Evolutionary conservation across 2,329 filamentous ascomycete species (phyloP), one percentile per base, ranked within the genome.

Genomic region (Beauveria rudraprayagi): DNA sequence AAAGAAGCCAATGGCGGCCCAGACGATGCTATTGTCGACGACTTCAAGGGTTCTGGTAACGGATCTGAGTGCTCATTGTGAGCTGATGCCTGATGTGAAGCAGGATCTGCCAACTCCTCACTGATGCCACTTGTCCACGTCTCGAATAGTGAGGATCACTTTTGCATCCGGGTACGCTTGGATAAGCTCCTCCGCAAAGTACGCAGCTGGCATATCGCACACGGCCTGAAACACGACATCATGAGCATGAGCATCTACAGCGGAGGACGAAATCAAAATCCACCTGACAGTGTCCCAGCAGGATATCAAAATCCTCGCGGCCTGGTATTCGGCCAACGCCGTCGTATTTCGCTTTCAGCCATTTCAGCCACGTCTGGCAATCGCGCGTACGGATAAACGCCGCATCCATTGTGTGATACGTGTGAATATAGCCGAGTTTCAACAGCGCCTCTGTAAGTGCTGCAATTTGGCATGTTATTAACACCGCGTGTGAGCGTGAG

Each of bases 391-490:
- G 40, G 14, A 61, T 55, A 17, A 48, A 55, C 1, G 52, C 50
- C 2, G 59, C 59, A 24, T 61, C 59, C 43, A 56, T 55, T 26
- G 59, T 61, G 24, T 61, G 59, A 11, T 61, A 61, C 11, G 59
- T 55, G 11, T 61, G 59, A 26, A 26, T 17, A 37, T 28, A 61
- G 10, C 59, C 59, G 1, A 61, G 22, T 3, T 44, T 61, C 8
- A 50, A 19, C 14, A 61, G 59, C 8, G 59, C 59, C 16, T 54
- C 52, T 43, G 52, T 55, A 19, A 61, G 19, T 5, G 59, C 59
- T 61, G n/a, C 22, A 41, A 26, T 19, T 48, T 14, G 52, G 10
- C 9, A 6, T 10, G 10, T 28, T 10, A 4, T 61, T 47, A 48
- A 24, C 19, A 16, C 9, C 5, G 14, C 17, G 16, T 30, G 5